Evolutionary conservation across 2,329 filamentous ascomycete species (phyloP).

Genomic region (Pseudofabraea citricarpa): DNA sequence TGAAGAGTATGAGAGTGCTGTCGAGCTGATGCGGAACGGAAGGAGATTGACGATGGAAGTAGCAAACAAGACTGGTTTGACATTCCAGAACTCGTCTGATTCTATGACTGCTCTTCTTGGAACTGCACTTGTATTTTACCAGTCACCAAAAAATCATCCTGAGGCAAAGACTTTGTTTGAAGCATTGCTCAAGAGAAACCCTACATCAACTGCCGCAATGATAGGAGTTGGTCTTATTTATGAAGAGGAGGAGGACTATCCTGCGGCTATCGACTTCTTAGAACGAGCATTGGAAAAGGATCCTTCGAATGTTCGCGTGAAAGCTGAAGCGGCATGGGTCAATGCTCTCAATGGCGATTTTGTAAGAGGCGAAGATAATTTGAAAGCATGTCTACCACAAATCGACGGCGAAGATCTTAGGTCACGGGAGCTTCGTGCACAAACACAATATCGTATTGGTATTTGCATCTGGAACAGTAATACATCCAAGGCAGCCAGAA

Average conservation of each 20-base stretch:
- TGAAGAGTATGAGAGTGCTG: slow-evolving; percentile 79
- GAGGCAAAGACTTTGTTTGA: slow-evolving; percentile 88
- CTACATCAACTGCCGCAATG: slow-evolving; percentile 72
- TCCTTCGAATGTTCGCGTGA: slow-evolving; percentile 69
- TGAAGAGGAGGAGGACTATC: slow-evolving; percentile 88
- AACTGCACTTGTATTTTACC: slow-evolving; percentile 85
- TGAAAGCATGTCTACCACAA: slow-evolving; percentile 64
- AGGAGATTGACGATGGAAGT: slow-evolving; percentile 56
- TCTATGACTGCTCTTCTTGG: slow-evolving; percentile 72
- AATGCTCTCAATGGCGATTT: slow-evolving; percentile 79
- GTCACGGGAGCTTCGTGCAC: slow-evolving; percentile 69
- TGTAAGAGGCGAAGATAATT: slow-evolving; percentile 57
- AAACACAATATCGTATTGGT: slow-evolving; percentile 82
- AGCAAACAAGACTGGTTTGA: slow-evolving; percentile 61
- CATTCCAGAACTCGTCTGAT: slow-evolving; percentile 66
- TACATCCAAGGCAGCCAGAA: slow-evolving; percentile 67
- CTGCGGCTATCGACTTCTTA: slow-evolving; percentile 76
- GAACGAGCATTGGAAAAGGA: slow-evolving; percentile 71
- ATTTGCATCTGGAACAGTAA: slow-evolving; percentile 84
- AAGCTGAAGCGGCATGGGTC: slow-evolving; percentile 88
- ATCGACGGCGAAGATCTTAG: slow-evolving; percentile 58
- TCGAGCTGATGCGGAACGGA: slow-evolving; percentile 75
- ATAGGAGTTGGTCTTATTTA: slow-evolving; percentile 89
- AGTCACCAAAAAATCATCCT: slow-evolving; percentile 81
- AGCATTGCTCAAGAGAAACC: slow-evolving; percentile 69